Evolutionary conservation across 306 rosid genomes (phyloP), one percentile per base, ranked within the genome.

Genomic region (Cucurbita moschata): DNA sequence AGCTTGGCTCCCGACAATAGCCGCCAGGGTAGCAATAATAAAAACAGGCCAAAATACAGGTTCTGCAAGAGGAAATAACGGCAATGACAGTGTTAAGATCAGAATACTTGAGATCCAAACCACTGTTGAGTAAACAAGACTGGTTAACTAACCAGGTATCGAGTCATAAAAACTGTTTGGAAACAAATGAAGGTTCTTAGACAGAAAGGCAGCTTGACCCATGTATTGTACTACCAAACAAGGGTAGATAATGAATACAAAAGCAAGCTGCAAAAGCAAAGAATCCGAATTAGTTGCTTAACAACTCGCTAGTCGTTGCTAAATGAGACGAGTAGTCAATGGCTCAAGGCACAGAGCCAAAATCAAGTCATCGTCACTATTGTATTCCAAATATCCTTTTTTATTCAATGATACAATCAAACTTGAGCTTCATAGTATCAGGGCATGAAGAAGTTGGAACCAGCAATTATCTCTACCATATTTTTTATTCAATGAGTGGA

Each of bases 1-100:
- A 78, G 97, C 96, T 80, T 91, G 97, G 78, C 97, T 91, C 80
- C 96, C 97, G 79, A 91, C 97, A 77, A 91, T 88, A 60, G 97
- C 79, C 35, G 97, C 97, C 19, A 91, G 90, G 47, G 96, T 91
- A 75, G 89, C 92, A 53, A 87, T 78, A 76, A 91, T 81, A 79
- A 91, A 87, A 77, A 91, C 86, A 44, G 97, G 96, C 97, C 96
- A 91, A 84, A 81, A 91, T 18, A 87, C 89, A 77, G 90, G 77
- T 6, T 7, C 97, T 90, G 88, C 79, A 76, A 46, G 81, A 64
- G 59, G 16, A 16, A 73, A 73, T 19, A 66, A 79, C 39, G 57
- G 73, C 71, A 71, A 80, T 11, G 57, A 13, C 1, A 71, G 57
- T 64, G 75, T 51, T 23, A 64, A 77, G 79, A 61, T 66, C 67